phyloP scores from a whole-genome alignment of 257 asterid genomes.

The Orobanche coerulescens region DNA sequence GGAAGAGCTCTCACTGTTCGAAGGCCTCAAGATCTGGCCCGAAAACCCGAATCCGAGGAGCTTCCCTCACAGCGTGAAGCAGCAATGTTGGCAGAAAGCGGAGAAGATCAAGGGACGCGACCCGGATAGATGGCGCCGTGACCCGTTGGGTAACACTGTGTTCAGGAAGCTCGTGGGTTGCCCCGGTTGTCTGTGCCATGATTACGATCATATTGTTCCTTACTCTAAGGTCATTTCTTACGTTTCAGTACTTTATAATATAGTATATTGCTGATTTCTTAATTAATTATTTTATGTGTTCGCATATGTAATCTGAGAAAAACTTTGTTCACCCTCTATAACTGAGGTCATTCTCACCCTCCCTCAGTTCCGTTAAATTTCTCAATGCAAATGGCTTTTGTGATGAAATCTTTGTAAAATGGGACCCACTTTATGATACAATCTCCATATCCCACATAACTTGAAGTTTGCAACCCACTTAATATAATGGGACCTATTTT shows the following conservation, averaged over 20 bases:
- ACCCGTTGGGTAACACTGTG: conserved; percentile 58
- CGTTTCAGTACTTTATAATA: background rate
- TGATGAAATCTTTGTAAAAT: no score
- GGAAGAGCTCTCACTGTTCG: conserved; percentile 43
- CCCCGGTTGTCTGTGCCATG: conserved; percentile 93
- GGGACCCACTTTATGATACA: no score
- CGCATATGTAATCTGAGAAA: no score
- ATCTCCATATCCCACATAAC: no score
- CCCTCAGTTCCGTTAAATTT: no score
- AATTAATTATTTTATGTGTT: background rate
- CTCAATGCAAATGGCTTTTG: no score
- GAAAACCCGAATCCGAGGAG: conserved; percentile 60
- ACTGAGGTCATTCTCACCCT: no score
- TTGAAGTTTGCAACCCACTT: no score
- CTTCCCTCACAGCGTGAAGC: conserved; percentile 77
- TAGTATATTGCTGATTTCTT: no score
- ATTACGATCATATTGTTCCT: conserved; percentile 86
- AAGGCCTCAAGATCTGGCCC: conserved; percentile 35
- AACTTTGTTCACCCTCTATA: no score
- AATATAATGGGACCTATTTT: no score
- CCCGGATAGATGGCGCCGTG: conserved; percentile 91
- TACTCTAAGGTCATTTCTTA: conserved; percentile 45
- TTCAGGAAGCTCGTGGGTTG: conserved; percentile 93
- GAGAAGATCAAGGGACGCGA: conserved; percentile 79
- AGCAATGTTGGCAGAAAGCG: conserved; percentile 88